These are phyloP conservation scores for Allium fistulosum DNA, from an alignment of 106 monocot species.

Conservation along the genomic window DNA sequence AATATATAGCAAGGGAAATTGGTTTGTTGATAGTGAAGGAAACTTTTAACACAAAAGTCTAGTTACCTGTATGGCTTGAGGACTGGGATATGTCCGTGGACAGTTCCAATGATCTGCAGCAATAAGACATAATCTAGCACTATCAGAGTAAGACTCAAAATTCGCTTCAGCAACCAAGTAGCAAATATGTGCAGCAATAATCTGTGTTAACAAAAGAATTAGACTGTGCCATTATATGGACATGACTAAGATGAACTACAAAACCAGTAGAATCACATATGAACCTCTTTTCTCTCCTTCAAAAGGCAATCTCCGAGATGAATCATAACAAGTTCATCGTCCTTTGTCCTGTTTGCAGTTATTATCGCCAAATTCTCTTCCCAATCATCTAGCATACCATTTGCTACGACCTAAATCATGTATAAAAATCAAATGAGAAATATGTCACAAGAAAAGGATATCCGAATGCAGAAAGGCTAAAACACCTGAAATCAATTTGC, in stretches of 20 bases:
- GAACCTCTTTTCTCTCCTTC: conserved; percentile 90
- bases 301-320: conserved; percentile 95
- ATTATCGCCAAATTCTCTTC: conserved; percentile 93
- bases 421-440: background rate
- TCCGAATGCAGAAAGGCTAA: too few relatives aligned
- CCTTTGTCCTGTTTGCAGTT: conserved; percentile 88
- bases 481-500: too few relatives aligned
- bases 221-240: background rate
- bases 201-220: conserved; percentile 30
- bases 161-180: conserved; percentile 93
- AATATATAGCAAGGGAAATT: too few relatives aligned
- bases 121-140: conserved; percentile 82
- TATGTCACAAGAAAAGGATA: background rate
- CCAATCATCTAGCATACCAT: conserved; percentile 90
- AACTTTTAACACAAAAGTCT: too few relatives aligned
- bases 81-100: conserved; percentile 85
- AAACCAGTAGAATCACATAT: conserved; percentile 5
- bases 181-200: conserved; percentile 87
- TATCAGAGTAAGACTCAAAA: conserved; percentile 75
- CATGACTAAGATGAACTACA: background rate
- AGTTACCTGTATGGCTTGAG: conserved; percentile 90
- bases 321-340: conserved; percentile 85
- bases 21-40: too few relatives aligned
- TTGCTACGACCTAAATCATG: conserved; percentile 26
- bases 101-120: conserved; percentile 94